Percentiles rank a stretch among this genome's conserved stretches.
Conservation (phyloP, 164 flowering plant species). For the Vitis rotundifolia region DNA sequence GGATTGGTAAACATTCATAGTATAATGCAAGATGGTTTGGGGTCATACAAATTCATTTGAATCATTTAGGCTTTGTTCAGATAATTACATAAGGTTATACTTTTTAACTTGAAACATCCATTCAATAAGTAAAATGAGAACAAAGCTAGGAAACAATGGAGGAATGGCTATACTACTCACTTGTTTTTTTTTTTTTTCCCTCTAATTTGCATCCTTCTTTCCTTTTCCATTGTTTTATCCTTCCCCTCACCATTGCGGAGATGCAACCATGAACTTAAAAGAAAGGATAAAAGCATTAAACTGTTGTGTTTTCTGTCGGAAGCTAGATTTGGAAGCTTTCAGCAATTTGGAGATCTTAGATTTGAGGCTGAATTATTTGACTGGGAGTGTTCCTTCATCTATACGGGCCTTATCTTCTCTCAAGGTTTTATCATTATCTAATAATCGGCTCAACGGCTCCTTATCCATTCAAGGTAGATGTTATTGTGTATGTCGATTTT, state of each 20-base stretch:
- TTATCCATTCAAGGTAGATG: conserved; percentile 9
- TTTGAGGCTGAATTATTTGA: conserved; percentile 3
- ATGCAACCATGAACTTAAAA: no score
- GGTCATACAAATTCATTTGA: background rate
- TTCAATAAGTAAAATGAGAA: no score
- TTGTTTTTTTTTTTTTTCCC: no score
- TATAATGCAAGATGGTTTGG: background rate
- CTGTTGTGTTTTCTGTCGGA: background rate
- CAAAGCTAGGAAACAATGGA: no score
- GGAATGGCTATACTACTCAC: no score
- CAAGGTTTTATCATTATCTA: background rate
- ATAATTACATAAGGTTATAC: no score
- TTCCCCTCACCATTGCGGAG: no score
- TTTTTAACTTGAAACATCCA: no score
- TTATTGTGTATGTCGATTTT: background rate
- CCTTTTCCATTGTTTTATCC: no score
- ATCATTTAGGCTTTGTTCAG: background rate
- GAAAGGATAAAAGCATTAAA: no score
- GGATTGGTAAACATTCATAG: no score
- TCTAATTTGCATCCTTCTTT: no score
- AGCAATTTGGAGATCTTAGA: conserved; percentile 10
- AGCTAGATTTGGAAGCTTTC: background rate
- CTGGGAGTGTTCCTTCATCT: conserved; percentile 1
- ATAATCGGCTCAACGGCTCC: conserved; percentile 4
- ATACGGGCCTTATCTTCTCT: conserved; percentile 2